Conservation (phyloP, 2,329 filamentous ascomycete species). For the Cryphonectria nitschkei region DNA sequence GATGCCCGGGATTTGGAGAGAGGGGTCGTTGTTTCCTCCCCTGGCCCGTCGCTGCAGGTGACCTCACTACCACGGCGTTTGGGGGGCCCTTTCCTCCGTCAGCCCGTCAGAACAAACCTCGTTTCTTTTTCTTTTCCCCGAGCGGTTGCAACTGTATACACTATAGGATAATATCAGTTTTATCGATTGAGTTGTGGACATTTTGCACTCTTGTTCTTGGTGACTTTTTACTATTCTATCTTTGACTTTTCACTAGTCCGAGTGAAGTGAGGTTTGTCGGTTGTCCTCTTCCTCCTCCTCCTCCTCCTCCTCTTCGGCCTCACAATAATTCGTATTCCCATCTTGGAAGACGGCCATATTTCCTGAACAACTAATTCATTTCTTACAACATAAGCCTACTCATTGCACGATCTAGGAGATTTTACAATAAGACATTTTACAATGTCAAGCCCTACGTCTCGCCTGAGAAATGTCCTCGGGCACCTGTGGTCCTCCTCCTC, state of each 20-base stretch:
- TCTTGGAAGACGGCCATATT: background rate
- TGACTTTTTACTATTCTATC: too few relatives aligned
- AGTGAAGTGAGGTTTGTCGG: too few relatives aligned
- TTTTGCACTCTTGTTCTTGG: too few relatives aligned
- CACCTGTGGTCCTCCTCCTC: conserved; percentile 45
- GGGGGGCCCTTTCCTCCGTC: background rate
- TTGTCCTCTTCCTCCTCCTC: background rate
- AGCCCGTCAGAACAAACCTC: background rate
- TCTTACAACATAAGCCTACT: too few relatives aligned
- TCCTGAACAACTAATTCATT: background rate
- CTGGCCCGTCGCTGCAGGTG: too few relatives aligned
- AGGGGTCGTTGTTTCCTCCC: too few relatives aligned
- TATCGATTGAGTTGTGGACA: too few relatives aligned
- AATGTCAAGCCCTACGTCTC: conserved; percentile 68
- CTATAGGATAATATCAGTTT: too few relatives aligned
- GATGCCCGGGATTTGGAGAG: background rate
- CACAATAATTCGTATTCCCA: background rate
- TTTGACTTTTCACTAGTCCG: too few relatives aligned
- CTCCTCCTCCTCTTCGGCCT: background rate
- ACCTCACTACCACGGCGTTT: too few relatives aligned
- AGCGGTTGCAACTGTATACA: too few relatives aligned
- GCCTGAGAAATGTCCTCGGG: conserved; percentile 60
- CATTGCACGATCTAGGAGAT: background rate
- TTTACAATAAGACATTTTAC: too few relatives aligned
- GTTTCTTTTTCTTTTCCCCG: background rate